Percentiles rank a stretch among this genome's conserved stretches.
phyloP scores from a whole-genome alignment of 306 rosid genomes.

The Cajanus cajan region DNA sequence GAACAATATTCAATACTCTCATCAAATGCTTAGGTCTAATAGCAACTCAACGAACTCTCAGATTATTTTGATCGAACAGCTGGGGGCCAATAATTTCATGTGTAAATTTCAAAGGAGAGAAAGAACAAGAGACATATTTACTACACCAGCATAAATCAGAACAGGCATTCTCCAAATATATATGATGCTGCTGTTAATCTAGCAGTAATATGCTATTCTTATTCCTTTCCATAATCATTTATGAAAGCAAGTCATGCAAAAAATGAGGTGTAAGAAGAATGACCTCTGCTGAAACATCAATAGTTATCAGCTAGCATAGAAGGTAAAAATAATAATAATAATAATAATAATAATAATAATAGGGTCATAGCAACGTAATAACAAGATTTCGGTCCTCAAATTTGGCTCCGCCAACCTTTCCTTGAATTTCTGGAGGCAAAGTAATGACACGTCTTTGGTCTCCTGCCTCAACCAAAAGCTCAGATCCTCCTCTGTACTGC shows the following conservation, averaged over 20 bases:
- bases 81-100: neutral
- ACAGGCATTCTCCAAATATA: neutral
- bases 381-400: slow-evolving; percentile 74
- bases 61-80: neutral
- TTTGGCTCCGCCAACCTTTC: slow-evolving; percentile 95
- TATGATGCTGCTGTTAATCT: neutral
- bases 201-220: neutral
- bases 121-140: slow-evolving; percentile 1
- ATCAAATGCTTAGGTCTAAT: neutral
- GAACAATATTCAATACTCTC: neutral
- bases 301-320: slow-evolving; percentile 11
- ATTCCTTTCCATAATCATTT: slow-evolving; percentile 3
- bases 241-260: neutral
- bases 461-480: slow-evolving; percentile 95
- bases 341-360: neutral
- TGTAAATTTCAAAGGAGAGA: neutral
- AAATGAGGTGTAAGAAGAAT: neutral
- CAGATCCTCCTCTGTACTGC: slow-evolving; percentile 95
- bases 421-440: slow-evolving; percentile 78
- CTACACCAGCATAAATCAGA: neutral
- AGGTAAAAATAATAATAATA: neutral
- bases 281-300: neutral
- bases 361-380: slow-evolving; percentile 56
- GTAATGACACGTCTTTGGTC: slow-evolving; percentile 90
- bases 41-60: neutral